Evolutionary conservation across 2,329 filamentous ascomycete genomes (phyloP).

Genomic region (Fusarium xyrophilum): DNA sequence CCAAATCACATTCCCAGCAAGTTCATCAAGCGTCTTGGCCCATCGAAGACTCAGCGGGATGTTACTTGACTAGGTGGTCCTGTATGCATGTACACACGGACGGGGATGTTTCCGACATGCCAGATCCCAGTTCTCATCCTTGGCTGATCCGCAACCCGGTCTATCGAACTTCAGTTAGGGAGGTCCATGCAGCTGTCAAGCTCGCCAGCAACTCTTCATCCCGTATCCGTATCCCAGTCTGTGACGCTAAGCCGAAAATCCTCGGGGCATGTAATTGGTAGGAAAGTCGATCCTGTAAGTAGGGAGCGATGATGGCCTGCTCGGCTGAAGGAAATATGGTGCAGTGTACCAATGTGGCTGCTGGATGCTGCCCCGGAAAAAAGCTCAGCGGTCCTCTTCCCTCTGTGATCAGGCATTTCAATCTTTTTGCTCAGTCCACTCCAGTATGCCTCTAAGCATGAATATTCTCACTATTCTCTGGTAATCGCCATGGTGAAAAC

Average conservation of each 20-base stretch:
- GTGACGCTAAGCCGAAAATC: no score
- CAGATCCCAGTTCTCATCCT: background rate
- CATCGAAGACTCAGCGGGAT: background rate
- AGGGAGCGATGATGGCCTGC: background rate
- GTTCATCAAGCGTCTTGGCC: background rate
- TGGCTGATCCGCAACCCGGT: background rate
- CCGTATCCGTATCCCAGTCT: background rate
- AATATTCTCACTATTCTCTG: rapidly evolving
- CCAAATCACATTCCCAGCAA: background rate
- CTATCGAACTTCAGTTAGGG: background rate
- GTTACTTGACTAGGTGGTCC: no score
- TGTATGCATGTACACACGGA: background rate
- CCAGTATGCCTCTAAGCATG: background rate
- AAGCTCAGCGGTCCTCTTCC: background rate
- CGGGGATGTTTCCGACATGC: background rate
- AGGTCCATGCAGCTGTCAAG: background rate
- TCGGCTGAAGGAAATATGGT: background rate
- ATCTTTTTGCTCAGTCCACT: no score
- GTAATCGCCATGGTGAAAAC: background rate
- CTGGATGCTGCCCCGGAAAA: background rate
- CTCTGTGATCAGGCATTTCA: background rate
- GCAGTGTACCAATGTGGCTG: background rate
- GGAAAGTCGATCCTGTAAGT: rapidly evolving
- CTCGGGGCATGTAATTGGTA: background rate
- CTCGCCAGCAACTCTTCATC: background rate